Evolutionary conservation across 495 filamentous ascomycete species (phyloP).

Genomic region (Immersiella caudata): DNA sequence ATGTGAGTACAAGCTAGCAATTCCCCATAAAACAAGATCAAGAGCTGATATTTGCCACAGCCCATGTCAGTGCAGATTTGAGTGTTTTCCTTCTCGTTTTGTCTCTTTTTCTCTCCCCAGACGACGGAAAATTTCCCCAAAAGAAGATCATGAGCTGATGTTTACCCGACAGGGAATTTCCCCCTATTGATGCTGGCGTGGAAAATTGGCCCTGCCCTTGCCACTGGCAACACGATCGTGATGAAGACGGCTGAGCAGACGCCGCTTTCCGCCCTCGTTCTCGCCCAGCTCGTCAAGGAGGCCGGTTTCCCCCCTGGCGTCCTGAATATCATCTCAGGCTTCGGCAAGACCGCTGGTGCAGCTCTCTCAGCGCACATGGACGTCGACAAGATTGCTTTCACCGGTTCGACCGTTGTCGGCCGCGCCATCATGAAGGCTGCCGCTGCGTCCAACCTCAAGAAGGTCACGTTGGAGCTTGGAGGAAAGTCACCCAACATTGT

Average conservation of each 20-base stretch:
- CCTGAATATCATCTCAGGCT: constrained; percentile 91
- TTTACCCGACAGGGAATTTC: too few species aligned
- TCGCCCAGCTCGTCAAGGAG: constrained; percentile 81
- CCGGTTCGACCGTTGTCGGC: constrained; percentile 88
- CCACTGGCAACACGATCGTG: constrained; percentile 85
- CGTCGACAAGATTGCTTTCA: constrained; percentile 98
- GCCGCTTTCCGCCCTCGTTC: constrained; percentile 82
- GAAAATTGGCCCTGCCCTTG: constrained; percentile 96
- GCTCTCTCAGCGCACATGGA: constrained; percentile 95
- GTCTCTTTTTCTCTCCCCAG: too few species aligned
- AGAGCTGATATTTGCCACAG: too few species aligned
- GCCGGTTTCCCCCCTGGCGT: constrained; percentile 97
- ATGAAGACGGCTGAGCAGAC: constrained; percentile 98
- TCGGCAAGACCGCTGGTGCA: constrained; percentile 87
- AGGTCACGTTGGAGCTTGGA: constrained; percentile 97
- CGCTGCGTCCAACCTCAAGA: constrained; percentile 94
- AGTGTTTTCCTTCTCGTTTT: too few species aligned
- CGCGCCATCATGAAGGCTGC: constrained; percentile 95
- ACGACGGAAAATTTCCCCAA: too few species aligned
- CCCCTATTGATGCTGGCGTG: constrained; percentile 92
- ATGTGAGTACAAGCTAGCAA: constrained; percentile 45
- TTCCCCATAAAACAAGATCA: too few species aligned
- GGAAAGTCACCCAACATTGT: constrained; percentile 99
- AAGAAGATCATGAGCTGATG: too few species aligned
- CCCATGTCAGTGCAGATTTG: too few species aligned